Base-by-base conservation (phyloP, 768 basidiomycete species). In the Dacryopinax primogenitus region DNA sequence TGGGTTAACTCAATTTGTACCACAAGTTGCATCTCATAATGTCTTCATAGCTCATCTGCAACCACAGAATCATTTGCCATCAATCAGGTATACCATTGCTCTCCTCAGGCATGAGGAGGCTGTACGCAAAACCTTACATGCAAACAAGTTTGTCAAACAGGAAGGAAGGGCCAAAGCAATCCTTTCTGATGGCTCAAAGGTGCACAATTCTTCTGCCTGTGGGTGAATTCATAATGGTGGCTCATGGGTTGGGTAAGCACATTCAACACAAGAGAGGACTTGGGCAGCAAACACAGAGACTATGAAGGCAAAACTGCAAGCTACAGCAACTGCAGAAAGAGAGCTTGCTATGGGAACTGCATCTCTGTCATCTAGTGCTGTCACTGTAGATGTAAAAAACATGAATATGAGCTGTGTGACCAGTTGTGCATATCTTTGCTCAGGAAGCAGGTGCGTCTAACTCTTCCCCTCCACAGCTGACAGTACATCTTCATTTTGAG, bases 41-140 rank as follows among this genome's bases (percentile, higher is more conserved):
- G 36, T 37, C n/a, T 23, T 58, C 21, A 26, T 18, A 58, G 82
- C 86, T 0, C 79, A 76, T 30, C 77, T 86, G 16, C 90, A 92
- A 71, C 90, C 90, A 0, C 87, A 82, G 76, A 92, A 89, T 71
- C 90, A 92, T 71, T 75, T 92, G 23, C 88, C 86, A 70, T 80
- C 91, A 68, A 78, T 76, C 11, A 90, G 90, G 70, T 92, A 90
- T 71, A 76, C 78, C 15, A 75, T 58, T 15, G 51, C 26, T 4
- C 26, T 30, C 15, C 51, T 28, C 11, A 26, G 30, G 32, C 51
- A 21, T 26, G 51, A 58, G 9, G 51, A 58, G 51, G 18, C 3
- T 18, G 26, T 26, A 13, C 11, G 32, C 51, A 26, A 58, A 18
- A 9, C 15, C 15, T 7, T 32, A 23, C 4, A 9, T 15, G 6